Evolutionary conservation across 1,284 basidiomycete species (phyloP).

Genomic region (Golubevia pallescens): DNA sequence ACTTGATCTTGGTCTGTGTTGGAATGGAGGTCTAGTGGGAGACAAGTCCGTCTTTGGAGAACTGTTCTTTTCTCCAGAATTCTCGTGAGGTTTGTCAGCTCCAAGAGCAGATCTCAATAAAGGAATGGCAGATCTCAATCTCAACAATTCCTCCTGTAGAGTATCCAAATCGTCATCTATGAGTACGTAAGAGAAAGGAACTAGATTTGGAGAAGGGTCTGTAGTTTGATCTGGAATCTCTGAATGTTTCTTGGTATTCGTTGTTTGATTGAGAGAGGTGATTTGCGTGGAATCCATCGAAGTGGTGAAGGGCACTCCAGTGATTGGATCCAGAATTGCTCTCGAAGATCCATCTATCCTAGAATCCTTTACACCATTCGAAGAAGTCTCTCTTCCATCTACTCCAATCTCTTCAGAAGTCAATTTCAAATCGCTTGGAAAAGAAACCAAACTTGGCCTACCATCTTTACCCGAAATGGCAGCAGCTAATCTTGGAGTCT

Average conservation of each 20-base stretch:
- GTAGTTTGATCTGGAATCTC: not conserved
- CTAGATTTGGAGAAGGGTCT: slow-evolving; percentile 8
- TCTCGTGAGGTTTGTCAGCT: not conserved
- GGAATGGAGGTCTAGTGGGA: slow-evolving; percentile 15
- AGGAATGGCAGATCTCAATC: slow-evolving; percentile 37
- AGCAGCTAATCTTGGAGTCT: slow-evolving; percentile 22
- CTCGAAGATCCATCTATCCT: slow-evolving; percentile 9
- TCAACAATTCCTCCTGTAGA: slow-evolving; percentile 37
- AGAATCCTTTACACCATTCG: too few relatives aligned
- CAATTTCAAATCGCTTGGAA: slow-evolving; percentile 26
- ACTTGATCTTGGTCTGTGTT: slow-evolving; percentile 32
- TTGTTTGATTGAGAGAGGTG: not conserved
- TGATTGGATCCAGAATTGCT: slow-evolving; percentile 38
- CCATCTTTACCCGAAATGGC: slow-evolving; percentile 34
- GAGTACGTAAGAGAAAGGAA: slow-evolving; percentile 41
- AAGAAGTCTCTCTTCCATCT: not conserved
- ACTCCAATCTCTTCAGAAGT: not conserved
- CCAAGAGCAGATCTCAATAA: slow-evolving; percentile 29
- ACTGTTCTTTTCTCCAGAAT: not conserved
- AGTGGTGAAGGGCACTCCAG: slow-evolving; percentile 34
- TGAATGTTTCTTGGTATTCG: not conserved
- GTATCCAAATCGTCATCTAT: slow-evolving; percentile 48
- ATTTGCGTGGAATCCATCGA: not conserved
- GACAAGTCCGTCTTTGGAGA: not conserved
- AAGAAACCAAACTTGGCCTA: slow-evolving; percentile 32